A percentile compares a stretch with the other conserved stretches of the same genome.
Conservation (phyloP, 169 alveolate genomes). For the Amoebophrya sp. region DNA sequence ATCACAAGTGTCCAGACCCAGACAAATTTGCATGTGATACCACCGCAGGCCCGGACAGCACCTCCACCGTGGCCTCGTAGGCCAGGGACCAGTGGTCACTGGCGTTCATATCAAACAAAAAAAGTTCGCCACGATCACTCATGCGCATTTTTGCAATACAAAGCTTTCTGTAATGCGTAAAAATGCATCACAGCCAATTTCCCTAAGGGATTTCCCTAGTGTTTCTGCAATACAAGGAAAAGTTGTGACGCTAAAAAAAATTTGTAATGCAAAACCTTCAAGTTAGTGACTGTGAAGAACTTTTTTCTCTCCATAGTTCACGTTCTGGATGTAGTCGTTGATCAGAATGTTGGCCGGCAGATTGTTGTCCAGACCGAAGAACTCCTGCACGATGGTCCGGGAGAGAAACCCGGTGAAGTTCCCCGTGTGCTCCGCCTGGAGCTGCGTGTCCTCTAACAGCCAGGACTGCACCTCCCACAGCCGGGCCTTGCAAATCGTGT, state of each 20-base stretch:
- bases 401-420: not conserved
- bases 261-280: no score
- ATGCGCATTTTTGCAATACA: no score
- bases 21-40: no score
- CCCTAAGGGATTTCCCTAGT: no score
- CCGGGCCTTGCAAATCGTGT: conserved; percentile 12
- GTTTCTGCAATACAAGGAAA: no score
- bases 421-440: not conserved
- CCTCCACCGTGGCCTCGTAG: conserved; percentile 19
- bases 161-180: no score
- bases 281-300: no score
- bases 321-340: not conserved
- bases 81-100: not conserved
- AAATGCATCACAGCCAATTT: no score
- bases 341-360: not conserved
- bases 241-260: no score
- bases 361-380: not conserved
- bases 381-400: not conserved
- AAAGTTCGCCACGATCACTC: no score
- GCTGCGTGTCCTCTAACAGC: conserved; percentile 11
- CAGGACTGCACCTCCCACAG: conserved; percentile 14
- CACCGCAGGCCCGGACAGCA: not conserved
- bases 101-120: no score
- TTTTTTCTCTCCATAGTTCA: not conserved
- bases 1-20: no score